phyloP scores from a whole-genome alignment of 1,139 yeast species.

The Taphrina confusa region DNA sequence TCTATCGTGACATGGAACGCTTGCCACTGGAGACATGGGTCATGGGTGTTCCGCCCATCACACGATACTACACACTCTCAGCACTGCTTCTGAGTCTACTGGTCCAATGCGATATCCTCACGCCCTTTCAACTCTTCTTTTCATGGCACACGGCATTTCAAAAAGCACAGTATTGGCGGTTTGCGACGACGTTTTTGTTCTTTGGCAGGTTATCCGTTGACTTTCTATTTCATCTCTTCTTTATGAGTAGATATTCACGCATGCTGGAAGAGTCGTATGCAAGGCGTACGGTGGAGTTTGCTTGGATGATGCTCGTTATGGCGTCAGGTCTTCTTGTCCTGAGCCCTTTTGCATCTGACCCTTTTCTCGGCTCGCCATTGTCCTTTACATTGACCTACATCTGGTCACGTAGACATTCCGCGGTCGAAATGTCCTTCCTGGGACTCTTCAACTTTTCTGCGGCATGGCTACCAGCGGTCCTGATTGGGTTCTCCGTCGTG shows the following conservation, averaged over 20 bases:
- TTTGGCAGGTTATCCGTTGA: conserved; percentile 50
- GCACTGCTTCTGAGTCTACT: conserved; percentile 38
- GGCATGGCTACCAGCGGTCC: conserved; percentile 52
- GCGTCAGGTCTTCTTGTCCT: conserved; percentile 44
- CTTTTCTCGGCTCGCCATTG: conserved; percentile 49
- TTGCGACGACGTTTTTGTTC: conserved; percentile 51
- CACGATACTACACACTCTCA: conserved; percentile 44
- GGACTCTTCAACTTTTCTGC: conserved; percentile 51
- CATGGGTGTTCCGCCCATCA: conserved; percentile 50
- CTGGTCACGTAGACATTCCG: conserved; percentile 54
- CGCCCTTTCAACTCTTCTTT: conserved; percentile 45
- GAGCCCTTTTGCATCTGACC: conserved; percentile 46
- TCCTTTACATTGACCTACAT: conserved; percentile 50
- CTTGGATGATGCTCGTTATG: conserved; percentile 50
- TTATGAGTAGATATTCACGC: conserved; percentile 49
- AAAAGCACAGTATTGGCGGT: conserved; percentile 50
- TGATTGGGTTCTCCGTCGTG: conserved; percentile 44
- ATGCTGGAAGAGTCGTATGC: conserved; percentile 50
- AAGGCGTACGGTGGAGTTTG: conserved; percentile 48
- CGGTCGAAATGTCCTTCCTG: conserved; percentile 48
- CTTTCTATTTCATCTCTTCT: conserved; percentile 47
- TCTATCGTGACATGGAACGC: conserved; percentile 24
- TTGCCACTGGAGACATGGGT: conserved; percentile 45
- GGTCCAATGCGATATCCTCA: conserved; percentile 42
- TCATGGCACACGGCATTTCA: conserved; percentile 45